Conservation (phyloP, 805 yeast genomes). For the Candida krabiensis region DNA sequence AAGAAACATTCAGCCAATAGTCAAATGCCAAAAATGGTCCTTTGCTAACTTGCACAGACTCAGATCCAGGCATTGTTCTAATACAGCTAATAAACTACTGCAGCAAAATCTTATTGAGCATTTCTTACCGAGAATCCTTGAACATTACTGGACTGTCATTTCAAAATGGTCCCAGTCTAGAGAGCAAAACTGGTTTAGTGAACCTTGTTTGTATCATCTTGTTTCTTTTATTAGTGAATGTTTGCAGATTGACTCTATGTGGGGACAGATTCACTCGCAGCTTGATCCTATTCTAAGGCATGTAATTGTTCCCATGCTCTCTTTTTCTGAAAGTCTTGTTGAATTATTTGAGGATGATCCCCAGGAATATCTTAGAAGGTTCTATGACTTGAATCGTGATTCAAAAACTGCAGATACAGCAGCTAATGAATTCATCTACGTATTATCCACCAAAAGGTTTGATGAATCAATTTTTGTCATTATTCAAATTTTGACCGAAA, state of each 20-base stretch:
- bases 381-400: constrained; percentile 56
- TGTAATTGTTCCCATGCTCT: constrained; percentile 72
- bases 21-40: constrained; percentile 81
- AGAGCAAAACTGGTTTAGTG: constrained; percentile 58
- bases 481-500: constrained; percentile 51
- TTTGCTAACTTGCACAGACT: constrained; percentile 71
- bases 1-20: constrained; percentile 50
- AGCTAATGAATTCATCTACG: constrained; percentile 41
- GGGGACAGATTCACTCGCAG: constrained; percentile 66
- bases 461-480: constrained; percentile 52
- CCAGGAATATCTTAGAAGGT: constrained; percentile 77
- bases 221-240: constrained; percentile 60
- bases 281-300: constrained; percentile 64
- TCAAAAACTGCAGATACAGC: constrained; percentile 50
- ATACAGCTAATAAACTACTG: constrained; percentile 9
- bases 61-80: constrained; percentile 55
- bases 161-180: constrained; percentile 62
- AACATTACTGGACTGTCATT: constrained; percentile 58
- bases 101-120: constrained; percentile 46
- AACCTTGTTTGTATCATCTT: constrained; percentile 60
- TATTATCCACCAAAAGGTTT: constrained; percentile 15
- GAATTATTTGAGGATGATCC: constrained; percentile 86
- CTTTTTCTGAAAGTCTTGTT: constrained; percentile 65
- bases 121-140: constrained; percentile 70
- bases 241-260: constrained; percentile 53